Base-by-base conservation (phyloP, 2,329 filamentous ascomycete species). In the Hypoxylon sp. region DNA sequence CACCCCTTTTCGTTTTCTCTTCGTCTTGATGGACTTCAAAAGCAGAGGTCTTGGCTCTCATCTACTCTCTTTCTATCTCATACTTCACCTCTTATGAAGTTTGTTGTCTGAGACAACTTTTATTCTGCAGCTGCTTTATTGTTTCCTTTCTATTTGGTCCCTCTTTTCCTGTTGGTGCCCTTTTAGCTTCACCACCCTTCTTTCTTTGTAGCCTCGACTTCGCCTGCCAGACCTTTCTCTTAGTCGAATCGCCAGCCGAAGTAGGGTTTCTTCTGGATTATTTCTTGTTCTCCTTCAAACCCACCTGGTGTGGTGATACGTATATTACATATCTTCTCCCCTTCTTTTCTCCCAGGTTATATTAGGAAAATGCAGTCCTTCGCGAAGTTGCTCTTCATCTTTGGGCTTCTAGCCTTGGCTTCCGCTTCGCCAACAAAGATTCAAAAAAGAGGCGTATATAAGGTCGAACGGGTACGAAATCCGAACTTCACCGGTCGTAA, bases 381-480 rank as follows among this genome's bases (percentile, higher is more conserved):
- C 57, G 64, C 71, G 9, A 75, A 71, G 34, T 55, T 76, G 52
- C 58, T 78, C 10, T 63, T 76, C 53, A 43, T 77, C 28, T 68
- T 73, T 41, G 73, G 73, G 53, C 71, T 78, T 11, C 9, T 76
- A 28, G 75, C 75, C 65, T 38, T 78, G 17, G 73, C 63, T 14
- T 71, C 72, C 23, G 74, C 75, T 38, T 75, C 75, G 11, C 75
- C 75, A 5, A 68, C 70, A 6, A 57, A 57, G 17, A 67, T 77
- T 51, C 72, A 76, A 56, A 78, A 77, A 70, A 72, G 76, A 60
- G 76, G 76, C 13, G 69, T 75, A 34, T 78, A 73, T 68, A 78
- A 77, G 55, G 75, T 78, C 41, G 75, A 78, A 56, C 72, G 75
- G 59, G 73, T 77, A 10, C 32, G 71, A 38, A 78, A 77, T 51